Evolutionary conservation across 208 protist species (phyloP).

Genomic region (Trypanosoma cruzi): DNA sequence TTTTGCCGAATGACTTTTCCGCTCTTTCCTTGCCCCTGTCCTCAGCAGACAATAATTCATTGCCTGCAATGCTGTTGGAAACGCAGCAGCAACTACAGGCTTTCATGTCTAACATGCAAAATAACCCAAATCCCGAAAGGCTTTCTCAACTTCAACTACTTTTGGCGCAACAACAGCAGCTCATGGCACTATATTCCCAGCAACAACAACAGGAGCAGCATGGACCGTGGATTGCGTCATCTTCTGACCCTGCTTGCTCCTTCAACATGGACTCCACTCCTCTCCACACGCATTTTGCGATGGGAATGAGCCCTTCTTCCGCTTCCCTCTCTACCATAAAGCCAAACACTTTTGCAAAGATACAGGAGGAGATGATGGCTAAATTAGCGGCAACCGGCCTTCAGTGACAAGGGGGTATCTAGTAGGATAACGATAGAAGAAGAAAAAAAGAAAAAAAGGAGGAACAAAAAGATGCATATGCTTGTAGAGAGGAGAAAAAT

Average conservation of each 20-base stretch:
- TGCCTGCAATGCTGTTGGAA: conserved; percentile 10
- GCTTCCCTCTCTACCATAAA: neutral
- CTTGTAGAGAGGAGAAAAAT: too few relatives aligned
- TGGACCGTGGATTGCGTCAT: neutral
- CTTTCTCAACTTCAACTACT: conserved; percentile 29
- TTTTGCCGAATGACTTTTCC: neutral
- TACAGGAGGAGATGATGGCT: conserved; percentile 34
- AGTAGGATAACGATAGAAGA: conserved; percentile 6
- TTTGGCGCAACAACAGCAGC: conserved; percentile 9
- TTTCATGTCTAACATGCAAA: conserved; percentile 10
- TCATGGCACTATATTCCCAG: conserved; percentile 3
- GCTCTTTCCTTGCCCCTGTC: neutral
- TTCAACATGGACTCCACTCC: neutral
- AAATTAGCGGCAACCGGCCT: neutral
- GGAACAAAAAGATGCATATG: neutral
- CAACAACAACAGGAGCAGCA: conserved; percentile 21
- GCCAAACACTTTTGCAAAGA: conserved; percentile 25
- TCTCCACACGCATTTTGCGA: conserved; percentile 21
- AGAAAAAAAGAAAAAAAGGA: neutral
- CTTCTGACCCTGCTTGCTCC: neutral
- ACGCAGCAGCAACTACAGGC: conserved; percentile 31
- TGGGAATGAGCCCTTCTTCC: neutral
- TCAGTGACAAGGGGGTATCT: neutral
- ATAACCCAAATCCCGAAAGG: neutral
- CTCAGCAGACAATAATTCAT: neutral